Evolutionary conservation across 441 rosid species (phyloP).

Genomic region (Croton setiger): DNA sequence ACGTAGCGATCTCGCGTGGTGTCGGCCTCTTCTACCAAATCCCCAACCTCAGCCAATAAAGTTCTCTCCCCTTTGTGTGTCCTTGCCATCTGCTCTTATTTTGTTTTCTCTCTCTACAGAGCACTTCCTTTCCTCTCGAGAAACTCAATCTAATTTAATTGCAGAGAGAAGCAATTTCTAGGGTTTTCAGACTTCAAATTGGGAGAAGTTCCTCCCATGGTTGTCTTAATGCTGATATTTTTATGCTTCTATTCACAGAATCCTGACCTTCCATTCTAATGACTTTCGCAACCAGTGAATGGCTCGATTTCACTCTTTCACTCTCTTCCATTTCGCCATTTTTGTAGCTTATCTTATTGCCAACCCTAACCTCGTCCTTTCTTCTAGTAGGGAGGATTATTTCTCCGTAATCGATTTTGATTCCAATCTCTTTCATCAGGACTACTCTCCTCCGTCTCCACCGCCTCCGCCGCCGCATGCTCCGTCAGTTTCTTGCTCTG

Average conservation of each 20-base stretch:
- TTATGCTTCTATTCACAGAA: slow-evolving; percentile 29
- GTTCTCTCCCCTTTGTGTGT: not conserved
- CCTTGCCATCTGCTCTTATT: slow-evolving; percentile 11
- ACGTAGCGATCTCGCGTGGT: slow-evolving; percentile 21
- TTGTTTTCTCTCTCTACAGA: slow-evolving; percentile 19
- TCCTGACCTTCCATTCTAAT: slow-evolving; percentile 39
- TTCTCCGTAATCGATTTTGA: slow-evolving; percentile 43
- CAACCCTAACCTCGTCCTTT: slow-evolving; percentile 35
- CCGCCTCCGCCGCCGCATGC: slow-evolving; percentile 95
- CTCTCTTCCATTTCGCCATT: slow-evolving; percentile 17
- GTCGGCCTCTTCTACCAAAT: not conserved
- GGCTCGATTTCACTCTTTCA: slow-evolving; percentile 43
- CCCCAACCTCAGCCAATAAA: slow-evolving; percentile 21
- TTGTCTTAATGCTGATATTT: slow-evolving; percentile 25
- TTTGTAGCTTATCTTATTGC: slow-evolving; percentile 23
- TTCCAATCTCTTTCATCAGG: slow-evolving; percentile 59
- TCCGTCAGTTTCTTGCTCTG: slow-evolving; percentile 79
- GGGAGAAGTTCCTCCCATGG: slow-evolving; percentile 15
- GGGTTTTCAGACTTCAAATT: slow-evolving; percentile 27
- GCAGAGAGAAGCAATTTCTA: slow-evolving; percentile 22
- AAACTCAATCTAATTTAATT: slow-evolving; percentile 13
- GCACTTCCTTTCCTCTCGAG: not conserved
- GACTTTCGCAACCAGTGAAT: slow-evolving; percentile 46
- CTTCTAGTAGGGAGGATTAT: slow-evolving; percentile 19
- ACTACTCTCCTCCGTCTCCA: slow-evolving; percentile 93